phyloP scores from a whole-genome alignment of 202 grass and related monocot genomes.

The Carex sylvatica region DNA sequence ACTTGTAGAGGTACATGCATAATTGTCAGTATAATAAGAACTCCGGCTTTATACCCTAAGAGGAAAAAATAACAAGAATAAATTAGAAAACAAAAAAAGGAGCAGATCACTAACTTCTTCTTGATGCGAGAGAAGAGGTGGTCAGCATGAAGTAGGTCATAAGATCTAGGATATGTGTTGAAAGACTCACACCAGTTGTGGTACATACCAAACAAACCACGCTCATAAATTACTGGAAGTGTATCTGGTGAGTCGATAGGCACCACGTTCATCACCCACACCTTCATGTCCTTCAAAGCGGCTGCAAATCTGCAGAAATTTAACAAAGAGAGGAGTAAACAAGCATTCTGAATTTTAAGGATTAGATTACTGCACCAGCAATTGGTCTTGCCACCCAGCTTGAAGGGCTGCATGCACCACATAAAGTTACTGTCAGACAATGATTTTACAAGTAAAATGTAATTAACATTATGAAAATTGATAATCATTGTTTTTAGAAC shows the following conservation, averaged over 20 bases:
- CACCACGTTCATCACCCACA: slow-evolving; percentile 94
- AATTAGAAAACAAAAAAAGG: background rate
- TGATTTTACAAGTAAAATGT: background rate
- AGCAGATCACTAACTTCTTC: slow-evolving; percentile 40
- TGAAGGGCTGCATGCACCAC: background rate
- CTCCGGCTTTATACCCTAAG: background rate
- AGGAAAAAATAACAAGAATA: background rate
- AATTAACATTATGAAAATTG: background rate
- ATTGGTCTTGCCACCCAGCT: background rate
- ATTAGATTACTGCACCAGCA: background rate
- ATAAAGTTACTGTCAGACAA: background rate
- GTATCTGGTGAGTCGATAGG: slow-evolving; percentile 89
- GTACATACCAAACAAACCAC: slow-evolving; percentile 91
- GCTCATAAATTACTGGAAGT: slow-evolving; percentile 82
- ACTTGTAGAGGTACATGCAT: background rate
- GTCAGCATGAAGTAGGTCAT: slow-evolving; percentile 94
- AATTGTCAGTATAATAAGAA: slow-evolving; percentile 3
- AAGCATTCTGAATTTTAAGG: background rate
- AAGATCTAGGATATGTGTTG: slow-evolving; percentile 90
- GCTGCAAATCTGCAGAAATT: slow-evolving; percentile 52
- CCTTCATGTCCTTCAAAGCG: slow-evolving; percentile 60
- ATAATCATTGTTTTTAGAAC: background rate
- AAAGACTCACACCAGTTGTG: slow-evolving; percentile 99
- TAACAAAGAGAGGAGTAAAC: slow-evolving; percentile 1
- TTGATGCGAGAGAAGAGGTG: slow-evolving; percentile 90